Evolutionary conservation across 1,284 basidiomycete genomes (phyloP), one percentile per base, ranked within the genome.

Genomic region (Exobasidium cylindrosporum): DNA sequence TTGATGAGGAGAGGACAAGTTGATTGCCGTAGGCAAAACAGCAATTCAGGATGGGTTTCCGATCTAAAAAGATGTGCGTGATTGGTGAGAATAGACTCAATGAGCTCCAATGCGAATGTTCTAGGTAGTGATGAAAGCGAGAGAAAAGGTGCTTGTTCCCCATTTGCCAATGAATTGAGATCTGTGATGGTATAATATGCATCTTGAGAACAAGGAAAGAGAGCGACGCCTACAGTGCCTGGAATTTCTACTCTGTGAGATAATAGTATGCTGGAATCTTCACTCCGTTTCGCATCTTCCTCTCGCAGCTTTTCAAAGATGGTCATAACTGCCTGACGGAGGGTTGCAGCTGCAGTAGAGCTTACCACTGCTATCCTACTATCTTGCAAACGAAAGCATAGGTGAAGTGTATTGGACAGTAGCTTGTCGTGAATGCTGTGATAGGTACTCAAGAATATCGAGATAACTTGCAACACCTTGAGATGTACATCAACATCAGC

Each of bases 271-370:
- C 76, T 72, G 54, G 78, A 74, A 13, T 70, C 72, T 2, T 73
- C 70, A 32, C 58, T 68, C n/a, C 68, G 67, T 60, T 79, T 73
- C 2, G 62, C 65, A 63, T 92, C 90, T 77, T 94, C 91, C 21
- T 87, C 85, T 1, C 88, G 86, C 75, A 97, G 89, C 75, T 96
- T 94, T 82, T 98, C 95, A 55, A 97, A 91, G 13, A 97, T 88
- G 69, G 96, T 91, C 93, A 98, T 97, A 59, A 98, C 91, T 0
- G 96, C 85, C 80, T 97, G 95, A 1, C 95, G 88, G 5, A 98
- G 85, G 0, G 94, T 97, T 0, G 96, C 95, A 0, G 94, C 94
- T 0, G 95, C 96, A 0, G 95, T 98, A 0, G 92, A 96, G 2
- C 92, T 95, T 4, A 98, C 95, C 30, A 97, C 95, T 0, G 90